Evolutionary conservation across 192 early-diverging fungal genomes (phyloP).

Genomic region (Funneliformis mosseae): DNA sequence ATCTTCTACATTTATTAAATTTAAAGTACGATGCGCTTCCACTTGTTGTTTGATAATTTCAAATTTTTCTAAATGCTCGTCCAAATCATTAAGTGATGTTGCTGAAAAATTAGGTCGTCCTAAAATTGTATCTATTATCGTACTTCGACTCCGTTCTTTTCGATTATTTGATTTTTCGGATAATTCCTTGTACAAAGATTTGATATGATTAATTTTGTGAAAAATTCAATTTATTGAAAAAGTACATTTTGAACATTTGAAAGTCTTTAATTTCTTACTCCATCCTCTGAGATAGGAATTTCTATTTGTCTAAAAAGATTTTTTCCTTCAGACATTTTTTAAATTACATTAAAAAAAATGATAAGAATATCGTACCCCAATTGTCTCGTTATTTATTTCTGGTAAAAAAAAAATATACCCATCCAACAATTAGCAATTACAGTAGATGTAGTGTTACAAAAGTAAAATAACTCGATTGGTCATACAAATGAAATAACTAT

Average conservation of each 20-base stretch:
- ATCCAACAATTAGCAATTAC: too few relatives aligned
- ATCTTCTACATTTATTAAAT: constrained; percentile 41
- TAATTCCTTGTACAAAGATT: not conserved
- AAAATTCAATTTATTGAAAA: not conserved
- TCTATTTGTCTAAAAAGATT: not conserved
- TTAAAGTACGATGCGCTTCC: constrained; percentile 31
- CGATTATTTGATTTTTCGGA: not conserved
- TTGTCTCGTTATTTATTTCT: too few relatives aligned
- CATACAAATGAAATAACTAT: too few relatives aligned
- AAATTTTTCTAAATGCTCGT: not conserved
- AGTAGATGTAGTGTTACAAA: too few relatives aligned
- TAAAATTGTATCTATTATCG: not conserved
- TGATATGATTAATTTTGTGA: not conserved
- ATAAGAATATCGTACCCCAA: too few relatives aligned
- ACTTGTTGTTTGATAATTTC: constrained; percentile 33
- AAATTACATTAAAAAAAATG: too few relatives aligned
- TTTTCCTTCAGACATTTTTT: too few relatives aligned
- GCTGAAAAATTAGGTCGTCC: not conserved
- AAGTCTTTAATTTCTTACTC: not conserved
- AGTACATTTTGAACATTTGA: not conserved
- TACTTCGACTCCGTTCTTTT: not conserved
- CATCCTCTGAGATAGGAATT: not conserved
- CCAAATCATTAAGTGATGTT: not conserved
- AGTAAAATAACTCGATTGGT: too few relatives aligned
- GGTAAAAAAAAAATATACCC: too few relatives aligned